Evolutionary conservation across 2,329 filamentous ascomycete species (phyloP), one percentile per base, ranked within the genome.

Genomic region (Mycosphaerelloides madeirae): DNA sequence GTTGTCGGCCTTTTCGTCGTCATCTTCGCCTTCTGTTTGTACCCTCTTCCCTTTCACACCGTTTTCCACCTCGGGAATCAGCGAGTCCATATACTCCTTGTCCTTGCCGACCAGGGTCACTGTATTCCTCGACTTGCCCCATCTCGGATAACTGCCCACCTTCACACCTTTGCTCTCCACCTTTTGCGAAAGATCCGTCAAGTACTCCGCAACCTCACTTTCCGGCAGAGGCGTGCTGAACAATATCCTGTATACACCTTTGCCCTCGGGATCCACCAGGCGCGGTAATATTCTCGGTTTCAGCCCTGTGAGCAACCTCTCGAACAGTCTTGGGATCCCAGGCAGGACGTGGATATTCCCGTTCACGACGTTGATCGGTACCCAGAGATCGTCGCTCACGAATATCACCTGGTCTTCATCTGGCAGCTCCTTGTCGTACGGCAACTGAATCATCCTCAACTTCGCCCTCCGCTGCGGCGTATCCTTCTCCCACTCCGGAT

Each of bases 321-420:
- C 83, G 61, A 95, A 98, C 1, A 97, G 72, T 41, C 81, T 76
- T 1, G 93, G 93, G 13, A 97, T 85, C 1, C 93, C 93, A 0
- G 93, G 93, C 2, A 97, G 73, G 49, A 97, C 93, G 66, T 97
- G 87, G 3, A 97, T 72, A 61, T 98, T 98, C 39, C 87, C 87
- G 61, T 96, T 96, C 13, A 95, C 87, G 3, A 94, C 83, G 14
- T 80, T 77, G 38, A 97, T 78, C 0, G 93, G 93, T 31, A 97
- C 90, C 93, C 93, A 97, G 16, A 95, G 72, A 41, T 89, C 82
- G 2, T 94, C 84, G 8, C 77, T 74, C 1, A 86, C 80, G 63
- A 95, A 96, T 19, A 95, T 57, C 14, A 84, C 83, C 63, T 96
- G 89, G 33, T 85, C 78, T 37, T 79, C 74, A 16, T 83, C 67